Conservation (phyloP, 1,139 yeast species). For the Eremothecium sinecaudum region DNA sequence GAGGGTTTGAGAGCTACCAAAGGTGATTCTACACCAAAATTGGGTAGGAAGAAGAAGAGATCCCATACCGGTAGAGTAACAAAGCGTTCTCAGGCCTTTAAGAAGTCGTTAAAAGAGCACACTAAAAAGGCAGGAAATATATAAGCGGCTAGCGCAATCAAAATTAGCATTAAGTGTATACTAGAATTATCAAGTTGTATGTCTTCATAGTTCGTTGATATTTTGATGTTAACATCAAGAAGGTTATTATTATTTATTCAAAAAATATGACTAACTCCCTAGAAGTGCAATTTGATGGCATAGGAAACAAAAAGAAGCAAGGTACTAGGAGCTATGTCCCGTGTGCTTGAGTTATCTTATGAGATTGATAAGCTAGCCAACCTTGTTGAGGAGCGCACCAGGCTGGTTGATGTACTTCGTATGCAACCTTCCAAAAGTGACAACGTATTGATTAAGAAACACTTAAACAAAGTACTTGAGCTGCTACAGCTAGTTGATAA, state of each 20-base stretch:
- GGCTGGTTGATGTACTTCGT: constrained; percentile 16
- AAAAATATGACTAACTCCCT: too few relatives aligned
- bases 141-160: background rate
- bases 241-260: too few relatives aligned
- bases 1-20: constrained; percentile 82
- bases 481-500: constrained; percentile 11
- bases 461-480: constrained; percentile 16
- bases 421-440: constrained; percentile 24
- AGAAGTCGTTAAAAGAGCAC: constrained; percentile 13
- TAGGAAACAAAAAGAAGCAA: too few relatives aligned
- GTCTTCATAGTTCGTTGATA: too few relatives aligned
- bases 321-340: constrained; percentile 12
- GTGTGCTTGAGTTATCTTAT: constrained; percentile 17
- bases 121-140: constrained; percentile 3
- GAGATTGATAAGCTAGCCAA: constrained; percentile 22
- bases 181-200: too few relatives aligned
- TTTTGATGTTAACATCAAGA: too few relatives aligned
- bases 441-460: constrained; percentile 17
- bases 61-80: constrained; percentile 38
- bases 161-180: too few relatives aligned
- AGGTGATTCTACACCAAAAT: constrained; percentile 52
- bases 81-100: constrained; percentile 31
- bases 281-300: too few relatives aligned
- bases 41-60: constrained; percentile 55
- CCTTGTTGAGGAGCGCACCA: constrained; percentile 24